phyloP scores from a whole-genome alignment of 2,329 filamentous ascomycete genomes.

The Aspergillus hiratsukae region DNA sequence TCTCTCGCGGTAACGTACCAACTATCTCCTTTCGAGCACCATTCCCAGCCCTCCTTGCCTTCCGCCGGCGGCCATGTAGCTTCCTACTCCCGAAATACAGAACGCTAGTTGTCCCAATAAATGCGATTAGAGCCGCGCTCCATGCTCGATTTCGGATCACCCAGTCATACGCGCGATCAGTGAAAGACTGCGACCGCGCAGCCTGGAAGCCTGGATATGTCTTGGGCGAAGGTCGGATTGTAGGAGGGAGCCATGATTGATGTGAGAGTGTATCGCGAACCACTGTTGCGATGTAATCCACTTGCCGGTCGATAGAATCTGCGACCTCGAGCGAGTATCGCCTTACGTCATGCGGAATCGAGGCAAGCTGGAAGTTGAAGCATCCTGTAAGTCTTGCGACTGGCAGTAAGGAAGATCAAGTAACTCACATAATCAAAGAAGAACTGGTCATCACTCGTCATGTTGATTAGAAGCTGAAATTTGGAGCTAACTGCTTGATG shows the following conservation, averaged over 20 bases:
- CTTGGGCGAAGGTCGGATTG: conserved; percentile 53
- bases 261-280: conserved; percentile 66
- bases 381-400: conserved; percentile 10
- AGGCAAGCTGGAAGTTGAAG: conserved; percentile 45
- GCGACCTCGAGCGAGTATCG: conserved; percentile 69
- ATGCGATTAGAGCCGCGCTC: conserved; percentile 66
- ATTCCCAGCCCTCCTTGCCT: conserved; percentile 73
- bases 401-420: background rate
- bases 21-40: conserved; percentile 83
- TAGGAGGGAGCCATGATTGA: conserved; percentile 68
- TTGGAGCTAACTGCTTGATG: background rate
- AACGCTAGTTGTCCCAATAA: conserved; percentile 60
- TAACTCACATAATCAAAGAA: conserved; percentile 69
- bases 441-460: conserved; percentile 76
- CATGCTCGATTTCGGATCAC: conserved; percentile 66
- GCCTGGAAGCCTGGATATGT: conserved; percentile 17
- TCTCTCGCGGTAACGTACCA: conserved; percentile 34
- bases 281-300: conserved; percentile 68
- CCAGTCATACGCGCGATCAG: conserved; percentile 66
- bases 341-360: conserved; percentile 61
- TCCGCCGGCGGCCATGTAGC: conserved; percentile 57
- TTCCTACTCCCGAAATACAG: conserved; percentile 60
- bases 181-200: conserved; percentile 36
- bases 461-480: conserved; percentile 38
- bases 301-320: conserved; percentile 73